Percentiles rank a stretch among this genome's conserved stretches.
Conservation (phyloP, 345 rosid genomes). For the Alliaria petiolata region DNA sequence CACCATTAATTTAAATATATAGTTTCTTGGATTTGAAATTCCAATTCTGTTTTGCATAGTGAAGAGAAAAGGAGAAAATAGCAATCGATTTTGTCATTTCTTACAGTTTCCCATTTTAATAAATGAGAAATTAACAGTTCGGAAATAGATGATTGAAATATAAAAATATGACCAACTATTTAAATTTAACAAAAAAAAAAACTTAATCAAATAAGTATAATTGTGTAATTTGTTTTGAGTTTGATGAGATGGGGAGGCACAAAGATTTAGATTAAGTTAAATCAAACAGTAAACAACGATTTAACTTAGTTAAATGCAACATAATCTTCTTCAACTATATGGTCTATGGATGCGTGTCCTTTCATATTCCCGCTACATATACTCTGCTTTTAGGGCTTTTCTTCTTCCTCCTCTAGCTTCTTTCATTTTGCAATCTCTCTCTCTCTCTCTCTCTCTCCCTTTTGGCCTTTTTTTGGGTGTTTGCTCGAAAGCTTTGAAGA, state of each 20-base stretch:
- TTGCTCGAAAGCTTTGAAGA: background rate
- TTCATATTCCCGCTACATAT: slow-evolving; percentile 24
- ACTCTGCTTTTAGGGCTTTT: background rate
- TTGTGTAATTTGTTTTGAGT: background rate
- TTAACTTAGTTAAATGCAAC: background rate
- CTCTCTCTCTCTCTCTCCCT: background rate
- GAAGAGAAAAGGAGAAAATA: too few species aligned
- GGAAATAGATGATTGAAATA: too few species aligned
- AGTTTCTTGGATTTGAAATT: too few species aligned
- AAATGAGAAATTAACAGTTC: too few species aligned
- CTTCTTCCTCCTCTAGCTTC: background rate
- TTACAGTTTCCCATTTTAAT: too few species aligned
- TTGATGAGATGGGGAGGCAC: background rate
- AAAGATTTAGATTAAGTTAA: background rate
- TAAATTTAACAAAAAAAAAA: too few species aligned
- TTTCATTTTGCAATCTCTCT: background rate
- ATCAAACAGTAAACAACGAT: background rate
- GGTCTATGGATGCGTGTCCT: background rate
- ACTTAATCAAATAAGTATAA: background rate
- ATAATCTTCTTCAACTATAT: background rate
- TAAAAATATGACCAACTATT: too few species aligned
- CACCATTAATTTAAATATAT: too few species aligned
- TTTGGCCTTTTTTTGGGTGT: background rate
- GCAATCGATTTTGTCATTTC: too few species aligned
- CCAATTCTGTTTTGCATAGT: too few species aligned